Base-by-base conservation (phyloP, 495 filamentous ascomycete species). In the Parathielavia hyrcaniae region DNA sequence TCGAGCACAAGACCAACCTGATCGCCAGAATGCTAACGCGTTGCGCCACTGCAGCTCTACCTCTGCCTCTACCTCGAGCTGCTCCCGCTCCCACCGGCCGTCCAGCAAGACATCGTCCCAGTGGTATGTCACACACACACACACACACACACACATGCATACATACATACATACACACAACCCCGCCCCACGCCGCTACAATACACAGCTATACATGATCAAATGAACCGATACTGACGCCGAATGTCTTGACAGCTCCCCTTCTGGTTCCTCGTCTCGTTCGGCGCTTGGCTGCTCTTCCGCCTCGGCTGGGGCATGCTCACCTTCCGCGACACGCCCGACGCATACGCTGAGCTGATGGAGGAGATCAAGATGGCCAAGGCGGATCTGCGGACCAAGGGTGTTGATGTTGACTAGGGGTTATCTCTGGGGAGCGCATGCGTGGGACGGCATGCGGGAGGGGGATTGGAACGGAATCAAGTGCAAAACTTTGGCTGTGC, bases 321-420 rank as follows among this genome's bases (percentile, higher is more conserved):
- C 64, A 96, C 91, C 39, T 98, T 98, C 81, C 90, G 95, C 75
- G 90, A 97, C 75, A 90, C 93, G 13, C 92, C 95, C 51, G 83
- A 88, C 61, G 93, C 93, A 57, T 87, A 97, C 71, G 80, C 84
- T 63, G 92, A 96, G 74, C 75, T 98, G 61, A 88, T 96, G 78
- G 83, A 78, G 69, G 83, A 90, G 78, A 89, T 90, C 67, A 77
- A 88, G 64, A 47, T 81, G 65, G 87, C 87, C 46, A 81, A 83
- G 75, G 72, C 67, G 54, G 87, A 90, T 53, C 71, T 90, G 68
- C 74, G 79, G 59, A 72, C 75, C 12, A 83, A 85, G 73, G 87
- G 87, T 5, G 86, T 90, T 20, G 83, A 86, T 73, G 86, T 90
- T 26, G 87, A 89, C 67, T 85, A 60, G 58, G 8, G 22, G 19